A percentile compares a stretch with the other conserved stretches of the same genome.
These are phyloP conservation scores for Aspergillus avenaceus DNA, from an alignment of 495 filamentous ascomycete genomes.

Conservation along the genomic window DNA sequence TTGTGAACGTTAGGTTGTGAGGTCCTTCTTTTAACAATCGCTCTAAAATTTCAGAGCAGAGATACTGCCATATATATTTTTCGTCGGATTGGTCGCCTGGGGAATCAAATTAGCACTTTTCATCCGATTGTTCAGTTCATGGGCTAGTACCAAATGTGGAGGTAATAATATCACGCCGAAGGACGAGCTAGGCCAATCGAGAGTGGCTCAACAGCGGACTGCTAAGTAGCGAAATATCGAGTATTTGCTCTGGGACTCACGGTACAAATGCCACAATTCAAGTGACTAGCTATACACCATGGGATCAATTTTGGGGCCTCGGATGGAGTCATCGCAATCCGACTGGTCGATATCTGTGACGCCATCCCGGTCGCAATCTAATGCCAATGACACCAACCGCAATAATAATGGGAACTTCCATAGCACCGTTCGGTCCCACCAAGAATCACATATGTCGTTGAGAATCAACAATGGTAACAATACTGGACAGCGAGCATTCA, in stretches of 20 bases:
- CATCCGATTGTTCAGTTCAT: too few species aligned
- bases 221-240: too few species aligned
- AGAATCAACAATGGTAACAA: not conserved
- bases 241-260: not conserved
- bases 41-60: too few species aligned
- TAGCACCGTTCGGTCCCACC: not conserved
- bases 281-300: conserved; percentile 9
- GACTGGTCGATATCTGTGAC: conserved; percentile 2
- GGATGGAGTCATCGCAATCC: conserved; percentile 10
- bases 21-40: too few species aligned
- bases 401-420: not conserved
- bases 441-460: not conserved
- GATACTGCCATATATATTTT: too few species aligned
- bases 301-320: conserved; percentile 16
- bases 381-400: not conserved
- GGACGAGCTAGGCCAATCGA: too few species aligned
- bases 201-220: too few species aligned
- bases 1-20: conserved; percentile 6
- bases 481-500: conserved; percentile 5
- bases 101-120: too few species aligned
- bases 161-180: too few species aligned
- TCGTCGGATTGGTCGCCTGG: not conserved
- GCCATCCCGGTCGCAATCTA: not conserved
- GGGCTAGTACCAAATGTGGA: too few species aligned
- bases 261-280: conserved; percentile 7